A percentile compares a stretch with the other conserved stretches of the same genome.
These are phyloP conservation scores for Aureobasidium lini DNA, from an alignment of 2,329 filamentous ascomycete species.

Conservation along the genomic window DNA sequence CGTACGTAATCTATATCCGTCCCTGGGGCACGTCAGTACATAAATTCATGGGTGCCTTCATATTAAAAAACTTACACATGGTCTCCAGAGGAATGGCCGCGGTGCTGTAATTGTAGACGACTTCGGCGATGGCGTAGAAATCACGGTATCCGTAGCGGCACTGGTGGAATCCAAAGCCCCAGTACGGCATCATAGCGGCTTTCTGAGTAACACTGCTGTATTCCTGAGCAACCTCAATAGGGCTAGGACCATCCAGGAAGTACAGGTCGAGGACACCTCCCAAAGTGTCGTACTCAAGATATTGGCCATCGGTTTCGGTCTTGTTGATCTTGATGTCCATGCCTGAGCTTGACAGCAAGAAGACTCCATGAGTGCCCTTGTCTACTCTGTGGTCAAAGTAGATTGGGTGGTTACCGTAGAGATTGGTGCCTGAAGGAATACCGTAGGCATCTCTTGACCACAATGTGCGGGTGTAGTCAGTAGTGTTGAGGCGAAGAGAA, in stretches of 20 bases:
- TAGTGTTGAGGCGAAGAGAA: slow-evolving; percentile 29
- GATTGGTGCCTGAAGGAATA: slow-evolving; percentile 52
- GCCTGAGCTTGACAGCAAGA: slow-evolving; percentile 62
- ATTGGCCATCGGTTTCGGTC: slow-evolving; percentile 50
- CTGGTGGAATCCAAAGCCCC: slow-evolving; percentile 47
- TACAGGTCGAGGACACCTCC: slow-evolving; percentile 66
- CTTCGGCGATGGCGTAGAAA: slow-evolving; percentile 57
- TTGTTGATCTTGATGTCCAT: slow-evolving; percentile 72
- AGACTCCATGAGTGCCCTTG: slow-evolving; percentile 55
- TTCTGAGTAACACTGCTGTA: slow-evolving; percentile 44
- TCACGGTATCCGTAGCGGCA: slow-evolving; percentile 46
- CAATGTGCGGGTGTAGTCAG: slow-evolving; percentile 27
- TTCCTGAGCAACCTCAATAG: slow-evolving; percentile 41
- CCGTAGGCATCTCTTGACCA: slow-evolving; percentile 62
- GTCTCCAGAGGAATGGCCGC: slow-evolving; percentile 62
- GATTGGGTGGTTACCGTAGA: slow-evolving; percentile 67
- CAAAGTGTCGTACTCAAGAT: slow-evolving; percentile 70
- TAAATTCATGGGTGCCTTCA: no score
- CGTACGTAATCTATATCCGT: slow-evolving; percentile 20
- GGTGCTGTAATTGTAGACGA: slow-evolving; percentile 58
- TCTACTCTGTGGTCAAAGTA: slow-evolving; percentile 62
- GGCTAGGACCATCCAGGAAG: slow-evolving; percentile 42
- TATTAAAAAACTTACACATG: slow-evolving; percentile 38
- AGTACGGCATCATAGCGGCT: slow-evolving; percentile 45
- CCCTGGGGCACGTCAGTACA: slow-evolving; percentile 1